Base-by-base conservation (phyloP, 108 stramenopile genomes). In the Nannochloropsis salina region DNA sequence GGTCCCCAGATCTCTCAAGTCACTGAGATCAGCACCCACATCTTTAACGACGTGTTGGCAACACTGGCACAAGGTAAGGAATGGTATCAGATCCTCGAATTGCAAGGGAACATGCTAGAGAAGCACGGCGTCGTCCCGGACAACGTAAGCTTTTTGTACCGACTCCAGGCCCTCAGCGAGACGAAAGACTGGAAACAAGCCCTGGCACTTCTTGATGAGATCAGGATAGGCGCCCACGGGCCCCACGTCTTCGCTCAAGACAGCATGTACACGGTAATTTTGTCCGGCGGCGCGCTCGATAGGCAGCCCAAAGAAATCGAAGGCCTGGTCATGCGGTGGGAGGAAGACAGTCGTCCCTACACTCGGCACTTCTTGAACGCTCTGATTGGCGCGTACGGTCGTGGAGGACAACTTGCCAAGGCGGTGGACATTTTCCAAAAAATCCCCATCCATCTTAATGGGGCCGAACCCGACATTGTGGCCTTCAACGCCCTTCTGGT, bases 221-320 rank as follows among this genome's bases (percentile, higher is more conserved):
- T 74, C 4, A 15, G 61, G n/a, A n/a, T n/a, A 74, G 61, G 61
- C 20, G 61, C 61, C n/a, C n/a, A n/a, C 61, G 61, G 61, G n/a
- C 61, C 61, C n/a, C 20, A 1, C n/a, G 61, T 74, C 61, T 74
- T 74, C 61, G 61, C 61, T 74, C 61, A 74, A 74, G 61, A 74
- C 61, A 15, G 20, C n/a, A 74, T 74, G 61, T 74, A 74, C 61
- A 74, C 61, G n/a, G 61, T n/a, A 4, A 15, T 74, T n/a, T n/a
- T 74, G 20, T 74, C 61, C n/a, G 61, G 61, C 61, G 6, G 15
- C n/a, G 61, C 61, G 3, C 61, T 3, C 15, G 61, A 74, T n/a
- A n/a, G 61, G 6, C 4, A n/a, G 1, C 2, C 6, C 20, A n/a
- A 6, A 74, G 8, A 1, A n/a, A 74, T 74, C 61, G 61, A 74